Conservation (phyloP, 1,284 basidiomycete species). For the Microbotryum intermedium region DNA sequence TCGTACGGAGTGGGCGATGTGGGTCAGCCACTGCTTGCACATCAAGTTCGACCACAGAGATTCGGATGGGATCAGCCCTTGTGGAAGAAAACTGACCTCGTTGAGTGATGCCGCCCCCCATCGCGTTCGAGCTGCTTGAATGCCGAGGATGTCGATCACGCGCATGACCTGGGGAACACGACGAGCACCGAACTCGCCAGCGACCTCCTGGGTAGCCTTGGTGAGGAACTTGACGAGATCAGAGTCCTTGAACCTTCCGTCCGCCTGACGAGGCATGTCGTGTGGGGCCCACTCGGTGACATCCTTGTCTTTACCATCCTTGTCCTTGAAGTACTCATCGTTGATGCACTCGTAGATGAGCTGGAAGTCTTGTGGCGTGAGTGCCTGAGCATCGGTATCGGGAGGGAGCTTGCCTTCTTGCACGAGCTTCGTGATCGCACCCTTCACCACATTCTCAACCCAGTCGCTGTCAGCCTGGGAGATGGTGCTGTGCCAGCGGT, state of each 20-base stretch:
- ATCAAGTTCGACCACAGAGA: too few species aligned
- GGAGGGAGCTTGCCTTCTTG: constrained; percentile 46
- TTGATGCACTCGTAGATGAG: constrained; percentile 35
- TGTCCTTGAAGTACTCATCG: constrained; percentile 43
- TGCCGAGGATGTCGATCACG: constrained; percentile 45
- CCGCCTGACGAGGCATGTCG: too few species aligned
- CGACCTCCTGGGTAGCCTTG: constrained; percentile 60
- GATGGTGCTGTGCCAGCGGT: constrained; percentile 57
- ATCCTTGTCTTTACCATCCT: constrained; percentile 53
- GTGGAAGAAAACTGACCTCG: too few species aligned
- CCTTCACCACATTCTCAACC: constrained; percentile 37
- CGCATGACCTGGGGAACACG: constrained; percentile 73
- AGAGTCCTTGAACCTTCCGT: constrained; percentile 66
- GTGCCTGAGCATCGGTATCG: constrained; percentile 37
- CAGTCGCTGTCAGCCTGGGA: constrained; percentile 61
- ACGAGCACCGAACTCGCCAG: constrained; percentile 66
- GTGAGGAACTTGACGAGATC: constrained; percentile 63
- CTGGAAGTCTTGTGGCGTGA: constrained; percentile 57
- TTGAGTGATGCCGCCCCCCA: constrained; percentile 80
- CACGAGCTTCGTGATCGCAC: constrained; percentile 26
- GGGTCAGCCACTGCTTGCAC: constrained; percentile 44
- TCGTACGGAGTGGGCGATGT: too few species aligned
- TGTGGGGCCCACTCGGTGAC: constrained; percentile 38
- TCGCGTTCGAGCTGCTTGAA: constrained; percentile 33
- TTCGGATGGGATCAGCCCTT: too few species aligned